A percentile compares a stretch with the other conserved stretches of the same genome.
phyloP scores from a whole-genome alignment of 805 yeast genomes.

The Candida tammaniensis region DNA sequence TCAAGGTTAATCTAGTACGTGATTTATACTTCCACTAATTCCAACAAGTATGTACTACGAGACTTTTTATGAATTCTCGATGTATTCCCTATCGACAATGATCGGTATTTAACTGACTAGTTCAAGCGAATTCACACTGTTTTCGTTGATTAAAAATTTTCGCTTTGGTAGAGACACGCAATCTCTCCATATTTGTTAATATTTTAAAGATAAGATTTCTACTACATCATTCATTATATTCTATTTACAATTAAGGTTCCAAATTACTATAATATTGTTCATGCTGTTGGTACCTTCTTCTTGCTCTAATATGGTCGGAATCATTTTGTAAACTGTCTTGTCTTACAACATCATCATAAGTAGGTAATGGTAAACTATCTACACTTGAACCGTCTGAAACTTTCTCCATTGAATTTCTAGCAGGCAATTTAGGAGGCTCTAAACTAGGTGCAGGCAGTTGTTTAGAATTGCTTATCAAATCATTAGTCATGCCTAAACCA shows the following conservation, averaged over 20 bases:
- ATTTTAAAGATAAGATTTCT: too few species aligned
- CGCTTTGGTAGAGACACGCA: slow-evolving; percentile 4
- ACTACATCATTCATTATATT: too few species aligned
- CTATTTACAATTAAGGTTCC: too few species aligned
- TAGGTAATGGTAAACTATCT: slow-evolving; percentile 23
- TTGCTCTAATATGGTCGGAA: slow-evolving; percentile 30
- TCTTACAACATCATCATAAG: slow-evolving; percentile 36
- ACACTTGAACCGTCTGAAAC: slow-evolving; percentile 3
- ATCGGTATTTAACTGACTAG: too few species aligned
- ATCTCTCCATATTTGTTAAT: too few species aligned
- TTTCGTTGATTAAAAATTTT: slow-evolving; percentile 5
- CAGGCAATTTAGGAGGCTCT: slow-evolving; percentile 7
- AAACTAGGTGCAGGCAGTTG: too few species aligned
- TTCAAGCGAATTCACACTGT: too few species aligned
- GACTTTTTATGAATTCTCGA: slow-evolving; percentile 6
- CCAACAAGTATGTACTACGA: not conserved
- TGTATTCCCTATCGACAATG: too few species aligned
- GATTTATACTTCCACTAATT: too few species aligned
- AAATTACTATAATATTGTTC: slow-evolving; percentile 23
- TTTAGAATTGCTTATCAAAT: too few species aligned
- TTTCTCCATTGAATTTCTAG: too few species aligned
- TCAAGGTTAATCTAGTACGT: too few species aligned
- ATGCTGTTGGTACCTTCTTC: slow-evolving; percentile 33
- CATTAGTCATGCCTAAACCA: slow-evolving; percentile 21
- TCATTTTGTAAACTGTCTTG: slow-evolving; percentile 29